phyloP scores from a whole-genome alignment of 208 protist species.

The Wallacemonas collosoma region DNA sequence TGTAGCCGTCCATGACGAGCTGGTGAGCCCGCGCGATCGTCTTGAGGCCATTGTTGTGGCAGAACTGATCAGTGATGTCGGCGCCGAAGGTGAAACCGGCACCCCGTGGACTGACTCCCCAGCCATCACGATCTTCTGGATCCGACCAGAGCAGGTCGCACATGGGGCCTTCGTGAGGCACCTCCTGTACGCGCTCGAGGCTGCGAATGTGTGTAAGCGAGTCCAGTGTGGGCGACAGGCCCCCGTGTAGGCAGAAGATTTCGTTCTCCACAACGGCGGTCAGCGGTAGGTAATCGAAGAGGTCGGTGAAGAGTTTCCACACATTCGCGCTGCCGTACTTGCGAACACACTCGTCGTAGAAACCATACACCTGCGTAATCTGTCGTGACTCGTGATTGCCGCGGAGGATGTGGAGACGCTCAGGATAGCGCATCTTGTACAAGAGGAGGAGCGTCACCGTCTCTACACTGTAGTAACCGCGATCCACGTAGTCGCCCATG shows the following conservation, averaged over 20 bases:
- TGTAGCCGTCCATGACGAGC: constrained; percentile 98
- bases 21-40: constrained; percentile 97
- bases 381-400: constrained; percentile 99
- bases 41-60: constrained; percentile 98
- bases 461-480: constrained; percentile 95
- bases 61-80: constrained; percentile 98
- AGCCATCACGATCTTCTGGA: constrained; percentile 96
- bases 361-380: constrained; percentile 99
- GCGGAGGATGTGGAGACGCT: constrained; percentile 95
- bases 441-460: constrained; percentile 93
- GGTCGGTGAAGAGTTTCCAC: constrained; percentile 97
- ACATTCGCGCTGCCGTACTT: constrained; percentile 97
- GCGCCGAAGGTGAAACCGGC: constrained; percentile 98
- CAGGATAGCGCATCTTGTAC: constrained; percentile 97
- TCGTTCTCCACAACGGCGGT: constrained; percentile 97
- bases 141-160: constrained; percentile 99
- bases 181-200: constrained; percentile 97
- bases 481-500: constrained; percentile 97
- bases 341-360: constrained; percentile 99
- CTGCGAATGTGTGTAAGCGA: constrained; percentile 95
- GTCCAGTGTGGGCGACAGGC: constrained; percentile 94
- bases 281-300: constrained; percentile 99
- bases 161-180: constrained; percentile 99
- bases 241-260: constrained; percentile 98
- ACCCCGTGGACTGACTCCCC: constrained; percentile 97